Base-by-base conservation (phyloP, 2,329 filamentous ascomycete genomes). In the Colletotrichum musae region DNA sequence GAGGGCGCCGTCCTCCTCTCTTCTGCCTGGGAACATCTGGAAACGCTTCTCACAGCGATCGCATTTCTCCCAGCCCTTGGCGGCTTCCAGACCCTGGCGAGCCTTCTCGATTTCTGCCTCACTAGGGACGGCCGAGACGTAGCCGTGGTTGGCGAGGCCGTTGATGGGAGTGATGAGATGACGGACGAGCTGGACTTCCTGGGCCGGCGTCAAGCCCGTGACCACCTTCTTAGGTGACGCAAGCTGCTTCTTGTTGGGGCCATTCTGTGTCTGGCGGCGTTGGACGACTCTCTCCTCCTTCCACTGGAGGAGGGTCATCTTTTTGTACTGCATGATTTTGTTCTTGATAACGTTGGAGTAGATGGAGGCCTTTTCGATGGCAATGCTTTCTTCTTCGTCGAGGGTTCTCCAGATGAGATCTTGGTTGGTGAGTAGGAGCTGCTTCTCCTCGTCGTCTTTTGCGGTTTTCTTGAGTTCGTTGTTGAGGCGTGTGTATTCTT, bases 271-370 rank as follows among this genome's bases (percentile, higher is more conserved):
- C 67, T 71, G 77, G 68, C 52, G 74, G 77, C 52, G 63, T 21
- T 71, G 69, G 39, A 58, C 61, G 50, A 78, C 70, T 54, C 88
- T 83, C 71, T 92, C 89, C 36, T 89, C 86, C 69, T 88, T 88
- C 94, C 95, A 98, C 54, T 93, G 87, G 4, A 87, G 84, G 3
- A 89, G 76, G 0, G 84, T 85, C 92, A 97, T 95, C 71, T 92
- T 92, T 76, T 92, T 94, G 76, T 94, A 90, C 51, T 86, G 86
- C 74, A 92, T 87, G 68, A 98, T 92, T 41, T 90, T 90, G 72
- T 94, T 93, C 77, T 95, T 97, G 78, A 98, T 89, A 28, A 94
- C 84, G 74, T 97, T 97, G 7, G 87, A 84, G 76, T 99, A 99
- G 32, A 98, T 89, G 0, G 87, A 80, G 1, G 87, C 82, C 69